A percentile compares a stretch with the other conserved stretches of the same genome.
phyloP scores from a whole-genome alignment of 805 yeast species.

The Starmerella vaccinii region DNA sequence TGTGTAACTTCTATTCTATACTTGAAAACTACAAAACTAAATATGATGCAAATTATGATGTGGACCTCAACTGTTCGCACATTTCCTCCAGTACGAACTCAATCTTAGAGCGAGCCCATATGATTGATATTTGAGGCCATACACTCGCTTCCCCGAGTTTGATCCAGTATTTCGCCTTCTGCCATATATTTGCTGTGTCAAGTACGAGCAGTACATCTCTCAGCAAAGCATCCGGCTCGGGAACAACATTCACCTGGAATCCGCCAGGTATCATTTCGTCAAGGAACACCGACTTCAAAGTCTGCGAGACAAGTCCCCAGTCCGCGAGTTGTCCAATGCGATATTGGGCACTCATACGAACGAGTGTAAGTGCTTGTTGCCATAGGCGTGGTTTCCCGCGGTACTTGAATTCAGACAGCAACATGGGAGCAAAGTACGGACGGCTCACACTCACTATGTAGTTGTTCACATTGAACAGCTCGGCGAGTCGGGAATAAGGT shows the following conservation, averaged over 20 bases:
- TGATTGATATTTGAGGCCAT: slow-evolving; percentile 79
- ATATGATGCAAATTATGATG: background rate
- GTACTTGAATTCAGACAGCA: slow-evolving; percentile 73
- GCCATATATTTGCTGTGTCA: slow-evolving; percentile 59
- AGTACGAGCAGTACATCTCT: slow-evolving; percentile 64
- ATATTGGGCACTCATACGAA: slow-evolving; percentile 74
- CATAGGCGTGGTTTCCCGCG: slow-evolving; percentile 35
- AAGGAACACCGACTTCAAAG: slow-evolving; percentile 63
- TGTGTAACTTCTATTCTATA: background rate
- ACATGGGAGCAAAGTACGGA: slow-evolving; percentile 84
- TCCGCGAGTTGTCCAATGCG: slow-evolving; percentile 70
- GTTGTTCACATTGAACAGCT: slow-evolving; percentile 88
- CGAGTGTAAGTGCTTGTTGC: slow-evolving; percentile 41
- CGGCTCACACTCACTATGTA: slow-evolving; percentile 84
- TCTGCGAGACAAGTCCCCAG: slow-evolving; percentile 60
- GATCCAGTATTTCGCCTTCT: slow-evolving; percentile 81
- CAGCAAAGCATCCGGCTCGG: slow-evolving; percentile 63
- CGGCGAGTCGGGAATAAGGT: slow-evolving; percentile 82
- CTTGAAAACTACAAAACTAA: background rate
- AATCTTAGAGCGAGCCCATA: slow-evolving; percentile 80
- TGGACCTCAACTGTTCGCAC: slow-evolving; percentile 33
- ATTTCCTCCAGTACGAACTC: slow-evolving; percentile 80
- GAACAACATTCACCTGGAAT: slow-evolving; percentile 82
- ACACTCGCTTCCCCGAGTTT: slow-evolving; percentile 82
- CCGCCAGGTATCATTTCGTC: slow-evolving; percentile 82